Evolutionary conservation across 768 basidiomycete genomes (phyloP).

Genomic region (Leccinum subgranulosum): DNA sequence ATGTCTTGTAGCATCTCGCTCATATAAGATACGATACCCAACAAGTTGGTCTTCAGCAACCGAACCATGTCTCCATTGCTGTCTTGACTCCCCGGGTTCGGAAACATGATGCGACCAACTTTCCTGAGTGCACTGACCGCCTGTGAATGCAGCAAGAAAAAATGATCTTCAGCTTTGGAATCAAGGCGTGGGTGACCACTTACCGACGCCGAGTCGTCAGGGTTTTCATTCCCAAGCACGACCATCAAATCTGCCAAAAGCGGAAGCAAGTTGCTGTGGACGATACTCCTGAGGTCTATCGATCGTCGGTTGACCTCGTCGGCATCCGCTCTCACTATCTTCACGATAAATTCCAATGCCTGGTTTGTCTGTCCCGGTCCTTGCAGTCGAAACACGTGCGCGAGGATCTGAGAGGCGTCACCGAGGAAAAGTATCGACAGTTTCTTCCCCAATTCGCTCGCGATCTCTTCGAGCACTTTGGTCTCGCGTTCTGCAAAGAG

Average conservation of each 20-base stretch:
- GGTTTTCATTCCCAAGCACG: constrained; percentile 69
- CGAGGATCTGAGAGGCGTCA: constrained; percentile 59
- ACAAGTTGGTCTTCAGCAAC: constrained; percentile 73
- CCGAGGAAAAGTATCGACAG: constrained; percentile 52
- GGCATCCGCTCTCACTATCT: constrained; percentile 50
- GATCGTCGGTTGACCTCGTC: constrained; percentile 29
- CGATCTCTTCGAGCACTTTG: constrained; percentile 59
- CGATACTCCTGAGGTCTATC: constrained; percentile 45
- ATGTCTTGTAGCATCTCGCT: constrained; percentile 86
- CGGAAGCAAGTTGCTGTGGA: constrained; percentile 65
- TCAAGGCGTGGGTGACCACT: constrained; percentile 33
- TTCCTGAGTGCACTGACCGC: constrained; percentile 44
- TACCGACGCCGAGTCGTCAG: constrained; percentile 43
- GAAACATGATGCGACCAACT: constrained; percentile 35
- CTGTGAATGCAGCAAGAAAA: constrained; percentile 38
- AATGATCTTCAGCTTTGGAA: constrained; percentile 33
- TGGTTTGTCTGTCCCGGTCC: constrained; percentile 53
- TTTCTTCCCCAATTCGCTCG: constrained; percentile 44
- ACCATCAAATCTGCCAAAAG: constrained; percentile 76
- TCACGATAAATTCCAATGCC: constrained; percentile 59
- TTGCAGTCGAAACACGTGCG: constrained; percentile 61
- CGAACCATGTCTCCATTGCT: constrained; percentile 42
- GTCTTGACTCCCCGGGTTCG: constrained; percentile 25
- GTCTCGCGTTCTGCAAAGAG: constrained; percentile 62
- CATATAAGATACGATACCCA: constrained; percentile 81